These are phyloP conservation scores for Eimeria zaria DNA, from an alignment of 169 alveolate species.

Conservation along the genomic window DNA sequence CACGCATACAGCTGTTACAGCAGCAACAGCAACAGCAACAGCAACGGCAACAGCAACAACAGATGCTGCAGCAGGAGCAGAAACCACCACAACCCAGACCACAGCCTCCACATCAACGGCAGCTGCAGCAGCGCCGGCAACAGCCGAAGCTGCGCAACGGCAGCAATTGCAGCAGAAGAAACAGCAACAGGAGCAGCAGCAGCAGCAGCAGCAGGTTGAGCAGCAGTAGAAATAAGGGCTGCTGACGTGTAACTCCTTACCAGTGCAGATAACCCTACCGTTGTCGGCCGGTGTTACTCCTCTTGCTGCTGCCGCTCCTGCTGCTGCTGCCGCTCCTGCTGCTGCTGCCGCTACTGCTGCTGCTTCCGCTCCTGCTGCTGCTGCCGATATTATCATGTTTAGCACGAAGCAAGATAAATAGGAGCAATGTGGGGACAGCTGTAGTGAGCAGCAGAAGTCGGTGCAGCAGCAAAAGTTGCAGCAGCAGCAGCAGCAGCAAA, in stretches of 20 bases:
- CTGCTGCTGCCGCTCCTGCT: background rate
- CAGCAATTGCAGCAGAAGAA: background rate
- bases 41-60: background rate
- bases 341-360: background rate
- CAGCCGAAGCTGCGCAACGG: constrained; percentile 13
- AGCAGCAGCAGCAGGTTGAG: background rate
- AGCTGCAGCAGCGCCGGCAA: background rate
- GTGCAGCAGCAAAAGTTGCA: background rate
- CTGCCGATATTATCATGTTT: no score
- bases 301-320: background rate
- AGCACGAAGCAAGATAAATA: background rate
- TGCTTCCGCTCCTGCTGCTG: no score
- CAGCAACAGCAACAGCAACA: background rate
- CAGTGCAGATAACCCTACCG: background rate
- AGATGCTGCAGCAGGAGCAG: background rate
- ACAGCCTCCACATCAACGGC: background rate
- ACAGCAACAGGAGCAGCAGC: background rate
- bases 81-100: background rate
- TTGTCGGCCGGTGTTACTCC: background rate
- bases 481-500: constrained; percentile 16
- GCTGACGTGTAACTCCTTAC: background rate
- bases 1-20: background rate
- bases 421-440: background rate
- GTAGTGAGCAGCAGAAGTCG: background rate
- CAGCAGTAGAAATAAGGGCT: background rate